Evolutionary conservation across 805 yeast species (phyloP).

Genomic region (Komagataella populi): DNA sequence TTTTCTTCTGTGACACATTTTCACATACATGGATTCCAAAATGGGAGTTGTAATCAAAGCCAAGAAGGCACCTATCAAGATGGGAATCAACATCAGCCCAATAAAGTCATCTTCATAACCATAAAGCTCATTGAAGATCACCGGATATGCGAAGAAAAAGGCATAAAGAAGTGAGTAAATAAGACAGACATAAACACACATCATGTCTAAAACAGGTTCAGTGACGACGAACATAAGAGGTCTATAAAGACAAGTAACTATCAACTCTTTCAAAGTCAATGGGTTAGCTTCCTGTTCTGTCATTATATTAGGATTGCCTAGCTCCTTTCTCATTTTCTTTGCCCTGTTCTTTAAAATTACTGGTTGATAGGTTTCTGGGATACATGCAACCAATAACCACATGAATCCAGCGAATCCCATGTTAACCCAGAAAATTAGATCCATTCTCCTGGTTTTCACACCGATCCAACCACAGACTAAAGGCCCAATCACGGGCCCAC

Average conservation of each 20-base stretch:
- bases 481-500: slow-evolving; percentile 89
- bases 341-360: slow-evolving; percentile 62
- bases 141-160: slow-evolving; percentile 92
- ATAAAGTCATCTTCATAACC: slow-evolving; percentile 65
- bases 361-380: slow-evolving; percentile 92
- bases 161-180: slow-evolving; percentile 87
- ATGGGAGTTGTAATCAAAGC: slow-evolving; percentile 68
- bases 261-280: slow-evolving; percentile 50
- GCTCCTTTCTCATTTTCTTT: slow-evolving; percentile 50
- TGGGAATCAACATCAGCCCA: slow-evolving; percentile 85
- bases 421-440: slow-evolving; percentile 77
- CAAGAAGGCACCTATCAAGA: slow-evolving; percentile 69
- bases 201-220: slow-evolving; percentile 75
- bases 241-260: slow-evolving; percentile 60
- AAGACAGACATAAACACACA: slow-evolving; percentile 78
- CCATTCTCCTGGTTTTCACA: slow-evolving; percentile 54
- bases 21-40: slow-evolving; percentile 49
- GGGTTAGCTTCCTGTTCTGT: slow-evolving; percentile 87
- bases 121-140: slow-evolving; percentile 65
- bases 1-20: slow-evolving; percentile 34
- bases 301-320: slow-evolving; percentile 76
- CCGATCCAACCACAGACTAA: slow-evolving; percentile 77
- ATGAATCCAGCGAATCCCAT: slow-evolving; percentile 83
- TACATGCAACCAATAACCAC: slow-evolving; percentile 48
- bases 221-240: slow-evolving; percentile 68